Percentiles rank a stretch among this genome's conserved stretches.
These are phyloP conservation scores for Aspergillus bombycis DNA, from an alignment of 2,329 filamentous ascomycete genomes.

Conservation along the genomic window DNA sequence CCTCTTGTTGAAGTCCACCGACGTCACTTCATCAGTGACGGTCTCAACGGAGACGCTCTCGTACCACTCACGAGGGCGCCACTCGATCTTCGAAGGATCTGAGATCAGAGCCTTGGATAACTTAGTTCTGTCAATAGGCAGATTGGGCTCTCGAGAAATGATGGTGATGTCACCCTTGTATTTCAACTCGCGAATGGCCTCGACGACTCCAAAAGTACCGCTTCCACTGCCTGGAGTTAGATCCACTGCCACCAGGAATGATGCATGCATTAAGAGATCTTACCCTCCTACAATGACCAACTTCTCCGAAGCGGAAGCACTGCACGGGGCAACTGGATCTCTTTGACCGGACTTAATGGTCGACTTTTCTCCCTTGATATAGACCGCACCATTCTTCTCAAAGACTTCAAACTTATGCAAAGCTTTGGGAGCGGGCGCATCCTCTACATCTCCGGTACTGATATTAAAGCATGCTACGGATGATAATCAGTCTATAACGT, in stretches of 20 bases:
- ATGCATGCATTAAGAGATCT: conserved; percentile 21
- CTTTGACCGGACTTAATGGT: conserved; percentile 76
- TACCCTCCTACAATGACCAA: conserved; percentile 80
- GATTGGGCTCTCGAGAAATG: conserved; percentile 80
- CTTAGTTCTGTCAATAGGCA: conserved; percentile 91
- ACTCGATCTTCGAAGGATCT: conserved; percentile 76
- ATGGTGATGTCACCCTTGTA: conserved; percentile 80
- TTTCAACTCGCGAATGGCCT: conserved; percentile 79
- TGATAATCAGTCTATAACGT: conserved; percentile 16
- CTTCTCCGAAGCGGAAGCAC: conserved; percentile 58
- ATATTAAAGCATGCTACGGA: conserved; percentile 87
- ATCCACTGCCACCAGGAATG: not conserved
- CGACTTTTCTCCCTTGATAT: conserved; percentile 77
- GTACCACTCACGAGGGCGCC: conserved; percentile 78
- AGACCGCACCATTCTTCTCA: conserved; percentile 81
- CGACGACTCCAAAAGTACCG: conserved; percentile 77
- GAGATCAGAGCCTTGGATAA: conserved; percentile 90
- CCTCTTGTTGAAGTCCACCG: conserved; percentile 75
- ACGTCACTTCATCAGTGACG: conserved; percentile 64
- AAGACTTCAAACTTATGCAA: conserved; percentile 78
- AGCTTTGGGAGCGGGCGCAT: conserved; percentile 88
- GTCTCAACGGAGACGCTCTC: conserved; percentile 62
- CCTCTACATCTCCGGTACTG: conserved; percentile 87
- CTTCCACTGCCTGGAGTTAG: conserved; percentile 62
- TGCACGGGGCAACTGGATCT: conserved; percentile 73